Conservation (phyloP, 129 eudicot genomes). For the Flaveria sonorensis region DNA sequence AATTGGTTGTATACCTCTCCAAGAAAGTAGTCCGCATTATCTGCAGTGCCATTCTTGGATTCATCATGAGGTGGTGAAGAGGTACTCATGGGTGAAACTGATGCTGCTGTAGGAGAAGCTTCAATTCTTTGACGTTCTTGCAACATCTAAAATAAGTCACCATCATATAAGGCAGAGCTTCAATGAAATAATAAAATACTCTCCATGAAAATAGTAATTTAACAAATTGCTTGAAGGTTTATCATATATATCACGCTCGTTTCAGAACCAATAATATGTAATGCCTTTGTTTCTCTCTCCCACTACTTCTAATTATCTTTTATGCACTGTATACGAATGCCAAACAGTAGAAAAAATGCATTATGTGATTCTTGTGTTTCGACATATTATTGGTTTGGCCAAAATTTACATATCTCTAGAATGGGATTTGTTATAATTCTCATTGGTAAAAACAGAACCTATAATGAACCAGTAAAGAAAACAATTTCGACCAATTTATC, state of each 20-base stretch:
- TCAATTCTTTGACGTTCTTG: conserved; percentile 77
- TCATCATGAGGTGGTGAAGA: conserved; percentile 54
- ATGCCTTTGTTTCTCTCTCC: too few species aligned
- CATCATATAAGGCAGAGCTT: conserved; percentile 16
- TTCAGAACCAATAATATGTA: too few species aligned
- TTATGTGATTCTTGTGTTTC: too few species aligned
- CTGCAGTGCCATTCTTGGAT: conserved; percentile 42
- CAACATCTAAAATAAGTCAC: conserved; percentile 52
- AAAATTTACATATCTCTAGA: not conserved
- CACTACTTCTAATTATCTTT: too few species aligned
- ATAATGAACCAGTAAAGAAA: not conserved
- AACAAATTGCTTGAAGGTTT: too few species aligned
- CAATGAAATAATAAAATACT: not conserved
- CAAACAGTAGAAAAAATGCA: too few species aligned
- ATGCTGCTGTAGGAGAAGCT: conserved; percentile 56
- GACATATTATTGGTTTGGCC: not conserved
- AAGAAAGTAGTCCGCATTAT: conserved; percentile 61
- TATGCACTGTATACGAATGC: too few species aligned
- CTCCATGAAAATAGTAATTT: not conserved
- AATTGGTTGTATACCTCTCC: conserved; percentile 58
- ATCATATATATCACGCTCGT: too few species aligned
- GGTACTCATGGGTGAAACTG: conserved; percentile 49
- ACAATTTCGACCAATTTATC: not conserved
- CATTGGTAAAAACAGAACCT: not conserved
- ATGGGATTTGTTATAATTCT: not conserved